Evolutionary conservation across 2,329 filamentous ascomycete genomes (phyloP), one percentile per base, ranked within the genome.

Genomic region (Lithohypha guttulata): DNA sequence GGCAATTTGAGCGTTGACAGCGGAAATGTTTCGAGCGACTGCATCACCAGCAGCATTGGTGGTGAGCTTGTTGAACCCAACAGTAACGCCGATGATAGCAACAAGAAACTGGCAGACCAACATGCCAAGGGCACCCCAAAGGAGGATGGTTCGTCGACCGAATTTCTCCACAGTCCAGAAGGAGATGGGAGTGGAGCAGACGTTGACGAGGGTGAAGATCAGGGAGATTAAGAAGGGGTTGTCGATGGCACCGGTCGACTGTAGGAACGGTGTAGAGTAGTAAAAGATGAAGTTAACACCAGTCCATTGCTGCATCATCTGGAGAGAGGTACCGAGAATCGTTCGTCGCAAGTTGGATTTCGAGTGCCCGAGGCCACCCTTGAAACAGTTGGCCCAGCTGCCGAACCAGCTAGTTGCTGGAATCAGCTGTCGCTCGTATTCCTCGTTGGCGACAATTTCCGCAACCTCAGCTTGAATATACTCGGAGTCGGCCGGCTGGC

Each of bases 271-370:
- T 6, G 80, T 84, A 11, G 79, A 81, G 68, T 75, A 84, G 67
- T 84, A 83, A 69, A 86, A 89, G 70, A 91, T 83, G 65, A 89
- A 93, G 73, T 93, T 93, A 65, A 93, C 81, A 68, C 85, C 84
- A 18, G 82, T 86, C 75, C 73, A 50, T 62, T 84, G 80, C 62
- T 83, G 79, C 77, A 84, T 83, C 79, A 83, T 83, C 68, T 84
- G 80, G 23, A 84, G 68, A 15, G 77, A 78, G 32, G 75, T 80
- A 53, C 80, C 80, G 30, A 84, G 69, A 43, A 83, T 75, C 18
- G 79, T 80, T 50, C 77, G 74, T 54, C 80, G 79, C 41, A 83
- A 40, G 49, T 67, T 66, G 53, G 47, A 70, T 57, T 66, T 69
- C 15, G 69, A 63, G 42, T 65, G 59, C 56, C 62, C 69, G 45